These are phyloP conservation scores for Rhytidhysteron rufulum DNA, from an alignment of 2,329 filamentous ascomycete genomes.

Conservation along the genomic window DNA sequence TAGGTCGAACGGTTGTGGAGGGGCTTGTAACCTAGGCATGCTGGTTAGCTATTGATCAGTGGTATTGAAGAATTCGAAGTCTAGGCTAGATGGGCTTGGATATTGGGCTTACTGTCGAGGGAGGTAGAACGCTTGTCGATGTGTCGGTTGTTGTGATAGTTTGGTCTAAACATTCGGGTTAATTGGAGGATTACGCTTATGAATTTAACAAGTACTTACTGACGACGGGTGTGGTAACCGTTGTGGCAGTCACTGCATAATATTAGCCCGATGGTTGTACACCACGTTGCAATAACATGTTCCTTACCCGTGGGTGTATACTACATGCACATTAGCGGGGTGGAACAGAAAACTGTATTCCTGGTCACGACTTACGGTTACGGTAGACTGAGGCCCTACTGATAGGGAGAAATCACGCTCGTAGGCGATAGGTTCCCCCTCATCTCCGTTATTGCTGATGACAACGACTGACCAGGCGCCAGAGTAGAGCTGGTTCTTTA, in stretches of 20 bases:
- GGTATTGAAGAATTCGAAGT: slow-evolving; percentile 1
- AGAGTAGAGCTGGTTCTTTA: slow-evolving; percentile 31
- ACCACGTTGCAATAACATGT: too few species aligned
- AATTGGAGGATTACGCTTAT: background rate
- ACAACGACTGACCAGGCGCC: slow-evolving; percentile 39
- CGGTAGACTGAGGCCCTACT: slow-evolving; percentile 33
- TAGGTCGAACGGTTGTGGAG: slow-evolving; percentile 17
- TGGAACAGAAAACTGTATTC: too few species aligned
- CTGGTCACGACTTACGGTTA: slow-evolving; percentile 14
- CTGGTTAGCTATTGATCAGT: slow-evolving; percentile 2
- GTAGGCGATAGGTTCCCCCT: slow-evolving; percentile 35
- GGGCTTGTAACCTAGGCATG: slow-evolving; percentile 12
- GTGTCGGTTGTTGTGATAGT: slow-evolving; percentile 18
- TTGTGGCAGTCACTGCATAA: slow-evolving; percentile 9
- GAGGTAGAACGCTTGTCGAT: slow-evolving; percentile 15
- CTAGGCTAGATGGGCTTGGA: slow-evolving; percentile 1
- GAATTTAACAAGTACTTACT: slow-evolving; percentile 11
- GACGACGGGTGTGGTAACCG: slow-evolving; percentile 12
- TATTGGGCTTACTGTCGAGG: slow-evolving; percentile 15
- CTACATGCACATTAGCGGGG: slow-evolving; percentile 3
- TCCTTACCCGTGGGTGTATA: slow-evolving; percentile 13
- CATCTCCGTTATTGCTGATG: slow-evolving; percentile 41
- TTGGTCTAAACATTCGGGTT: slow-evolving; percentile 4
- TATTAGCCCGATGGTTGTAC: too few species aligned
- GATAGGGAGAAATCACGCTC: slow-evolving; percentile 38